Evolutionary conservation across 768 basidiomycete species (phyloP).

Genomic region (Tulasnella sp.): DNA sequence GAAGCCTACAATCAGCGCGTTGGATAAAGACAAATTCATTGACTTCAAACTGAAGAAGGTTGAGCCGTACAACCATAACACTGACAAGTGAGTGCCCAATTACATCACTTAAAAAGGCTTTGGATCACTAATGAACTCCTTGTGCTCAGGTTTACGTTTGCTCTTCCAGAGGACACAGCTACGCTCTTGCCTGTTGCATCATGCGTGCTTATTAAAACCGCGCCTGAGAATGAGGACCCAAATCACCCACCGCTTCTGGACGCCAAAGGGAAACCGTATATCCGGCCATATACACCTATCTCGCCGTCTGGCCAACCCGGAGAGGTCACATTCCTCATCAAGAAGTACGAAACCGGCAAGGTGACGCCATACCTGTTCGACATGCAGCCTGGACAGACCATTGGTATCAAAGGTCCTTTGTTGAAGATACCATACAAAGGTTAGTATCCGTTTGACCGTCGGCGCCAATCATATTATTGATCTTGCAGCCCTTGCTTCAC

Average conservation of each 20-base stretch:
- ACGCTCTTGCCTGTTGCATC: slow-evolving; percentile 72
- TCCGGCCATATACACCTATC: slow-evolving; percentile 89
- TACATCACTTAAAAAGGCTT: slow-evolving; percentile 2
- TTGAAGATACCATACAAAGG: slow-evolving; percentile 79
- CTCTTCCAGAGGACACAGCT: slow-evolving; percentile 65
- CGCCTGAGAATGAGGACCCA: slow-evolving; percentile 41
- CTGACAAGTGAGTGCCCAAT: slow-evolving; percentile 46
- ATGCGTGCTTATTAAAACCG: slow-evolving; percentile 66
- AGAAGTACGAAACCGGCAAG: slow-evolving; percentile 73
- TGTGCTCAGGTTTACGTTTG: slow-evolving; percentile 57
- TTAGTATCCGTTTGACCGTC: too few relatives aligned
- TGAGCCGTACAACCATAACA: slow-evolving; percentile 84
- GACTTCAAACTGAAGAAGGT: slow-evolving; percentile 72
- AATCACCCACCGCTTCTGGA: slow-evolving; percentile 36
- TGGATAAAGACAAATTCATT: slow-evolving; percentile 64
- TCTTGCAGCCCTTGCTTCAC: too few relatives aligned
- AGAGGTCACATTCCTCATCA: slow-evolving; percentile 71
- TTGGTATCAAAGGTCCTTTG: slow-evolving; percentile 87
- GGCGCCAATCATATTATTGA: not conserved
- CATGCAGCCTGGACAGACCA: slow-evolving; percentile 68
- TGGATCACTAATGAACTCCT: not conserved
- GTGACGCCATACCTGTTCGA: slow-evolving; percentile 69
- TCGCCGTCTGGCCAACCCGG: slow-evolving; percentile 66
- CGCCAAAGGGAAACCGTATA: slow-evolving; percentile 75
- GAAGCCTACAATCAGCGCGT: slow-evolving; percentile 14